Evolutionary conservation across 1,139 yeast genomes (phyloP), one percentile per base, ranked within the genome.

Genomic region (Zhuliangozyma parablackwelliae): DNA sequence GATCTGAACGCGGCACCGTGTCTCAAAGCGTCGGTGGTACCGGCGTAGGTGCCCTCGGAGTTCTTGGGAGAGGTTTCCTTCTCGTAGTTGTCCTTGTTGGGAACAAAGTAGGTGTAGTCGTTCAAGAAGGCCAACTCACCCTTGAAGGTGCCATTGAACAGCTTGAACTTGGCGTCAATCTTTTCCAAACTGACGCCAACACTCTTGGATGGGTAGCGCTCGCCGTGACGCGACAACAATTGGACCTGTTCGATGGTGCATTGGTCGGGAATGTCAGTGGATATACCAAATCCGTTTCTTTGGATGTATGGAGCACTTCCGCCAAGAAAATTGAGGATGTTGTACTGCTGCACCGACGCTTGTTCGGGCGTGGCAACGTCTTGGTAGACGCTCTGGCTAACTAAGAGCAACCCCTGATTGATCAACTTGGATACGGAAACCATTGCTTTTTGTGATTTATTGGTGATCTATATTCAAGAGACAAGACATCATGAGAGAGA

Each of bases 201-300:
- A 25, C 53, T 46, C 12, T 50, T 50, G 3, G 67, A 57, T 13
- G 87, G 88, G 53, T 68, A 83, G 49, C 92, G 64, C 51, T 82
- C 89, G n/a, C 90, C 92, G 49, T 84, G 92, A 53, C 92, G 73
- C 40, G 74, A 68, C 35, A 78, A 59, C 42, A 78, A 58, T 45
- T 78, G 80, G n/a, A 81, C 85, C 54, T 80, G 88, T 43, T 79
- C 80, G 34, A 82, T 65, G 8, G 62, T 54, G 51, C 86, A 76
- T 34, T 67, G 66, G 3, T 54, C 63, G 8, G 89, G 88, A 31
- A 61, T 49, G 24, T 58, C 67, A 27, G 72, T 65, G 21, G 65
- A 60, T 30, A 74, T 69, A 12, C 79, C 79, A 42, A 51, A 63
- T 0, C 78, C 78, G 8, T 63, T 61, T 33, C 63, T 56, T 41